A percentile compares a stretch with the other conserved stretches of the same genome.
phyloP scores from a whole-genome alignment of 2,329 filamentous ascomycete genomes.

The Fusarium pseudocircinatum region DNA sequence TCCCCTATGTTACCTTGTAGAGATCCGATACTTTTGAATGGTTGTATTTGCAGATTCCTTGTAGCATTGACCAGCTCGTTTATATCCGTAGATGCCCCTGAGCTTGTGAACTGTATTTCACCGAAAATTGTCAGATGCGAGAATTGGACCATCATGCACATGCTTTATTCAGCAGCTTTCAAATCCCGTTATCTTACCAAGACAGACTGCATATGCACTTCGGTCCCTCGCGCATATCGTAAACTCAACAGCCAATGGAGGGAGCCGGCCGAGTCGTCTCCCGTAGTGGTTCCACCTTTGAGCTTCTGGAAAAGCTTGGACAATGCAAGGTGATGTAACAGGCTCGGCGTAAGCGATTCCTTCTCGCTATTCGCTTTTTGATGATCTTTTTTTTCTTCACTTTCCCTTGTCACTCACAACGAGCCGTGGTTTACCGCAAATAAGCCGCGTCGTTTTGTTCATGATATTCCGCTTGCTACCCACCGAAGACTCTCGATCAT shows the following conservation, averaged over 20 bases:
- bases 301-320: slow-evolving; percentile 22
- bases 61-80: slow-evolving; percentile 9
- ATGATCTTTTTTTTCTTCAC: not conserved
- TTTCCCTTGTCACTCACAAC: not conserved
- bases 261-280: slow-evolving; percentile 29
- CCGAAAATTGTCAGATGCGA: not conserved
- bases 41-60: not conserved
- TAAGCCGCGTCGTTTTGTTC: slow-evolving; percentile 14
- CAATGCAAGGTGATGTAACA: slow-evolving; percentile 42
- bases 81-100: slow-evolving; percentile 18
- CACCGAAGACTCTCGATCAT: slow-evolving; percentile 19
- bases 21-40: slow-evolving; percentile 13
- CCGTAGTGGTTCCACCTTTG: slow-evolving; percentile 12
- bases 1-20: slow-evolving; percentile 1
- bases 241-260: slow-evolving; percentile 6
- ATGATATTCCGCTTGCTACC: not conserved
- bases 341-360: slow-evolving; percentile 27
- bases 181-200: slow-evolving; percentile 1
- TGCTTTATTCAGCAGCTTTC: not conserved
- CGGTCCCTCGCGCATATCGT: not conserved
- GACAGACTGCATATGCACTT: slow-evolving; percentile 1
- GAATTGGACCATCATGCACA: not conserved
- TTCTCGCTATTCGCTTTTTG: not conserved
- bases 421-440: slow-evolving; percentile 29
- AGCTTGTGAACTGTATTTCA: not conserved